Evolutionary conservation across 352 stramenopile genomes (phyloP), one percentile per base, ranked within the genome.

Genomic region (Pythium periplocum): DNA sequence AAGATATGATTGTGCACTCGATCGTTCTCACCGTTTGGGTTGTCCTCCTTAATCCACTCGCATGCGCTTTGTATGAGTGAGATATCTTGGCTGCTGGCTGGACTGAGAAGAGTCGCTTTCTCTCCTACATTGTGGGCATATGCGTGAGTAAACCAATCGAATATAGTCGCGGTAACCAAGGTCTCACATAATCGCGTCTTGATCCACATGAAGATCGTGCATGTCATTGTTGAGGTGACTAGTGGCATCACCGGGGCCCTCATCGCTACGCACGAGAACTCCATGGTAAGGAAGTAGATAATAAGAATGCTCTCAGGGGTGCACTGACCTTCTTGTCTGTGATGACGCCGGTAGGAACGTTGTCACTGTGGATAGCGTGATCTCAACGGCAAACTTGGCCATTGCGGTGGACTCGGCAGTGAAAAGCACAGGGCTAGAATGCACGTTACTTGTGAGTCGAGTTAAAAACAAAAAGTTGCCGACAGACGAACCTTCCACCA

Each of bases 331-430:
- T 35, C 66, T 59, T 1, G 69, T 57, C 62, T 91, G 80, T 17
- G 80, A 87, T 4, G 76, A 61, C 44, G 64, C 67, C n/a, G 81
- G 76, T 2, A 90, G 58, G 58, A 92, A 89, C 26, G 77, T 87
- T n/a, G 79, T 86, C 42, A 91, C 68, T 0, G 84, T 94, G 11
- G 84, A 91, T 9, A 94, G 65, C n/a, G 78, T 90, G 54, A 92
- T 66, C 61, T 94, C 79, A 31, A 87, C 64, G n/a, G 66, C 68
- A 39, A 90, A 81, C 55, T 82, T 86, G 34, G 80, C 78, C 52
- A 79, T 60, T 6, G 79, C 73, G 31, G 81, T 85, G 31, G 81
- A 90, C 48, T 94, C 76, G 2, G 84, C 77, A 9, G 68, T 68
- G 44, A 92, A 81, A 9, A 92, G 51, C 33, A 94, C 77, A 8